phyloP scores from a whole-genome alignment of 257 asterid species.

The Sherardia arvensis region DNA sequence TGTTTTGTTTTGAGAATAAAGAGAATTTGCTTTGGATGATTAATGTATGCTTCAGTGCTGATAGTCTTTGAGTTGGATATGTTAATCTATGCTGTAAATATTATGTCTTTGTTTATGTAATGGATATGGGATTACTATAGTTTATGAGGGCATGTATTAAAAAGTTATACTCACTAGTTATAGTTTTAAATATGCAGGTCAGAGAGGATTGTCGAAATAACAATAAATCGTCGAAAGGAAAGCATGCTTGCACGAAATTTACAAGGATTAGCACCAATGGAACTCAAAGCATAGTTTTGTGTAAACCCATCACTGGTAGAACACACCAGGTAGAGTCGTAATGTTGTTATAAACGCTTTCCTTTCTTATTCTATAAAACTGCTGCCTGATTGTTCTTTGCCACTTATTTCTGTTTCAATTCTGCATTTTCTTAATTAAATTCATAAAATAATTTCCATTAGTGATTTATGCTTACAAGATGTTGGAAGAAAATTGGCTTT shows the following conservation, averaged over 20 bases:
- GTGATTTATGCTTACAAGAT: background rate
- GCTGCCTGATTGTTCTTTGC: background rate
- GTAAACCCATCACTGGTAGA: conserved; percentile 90
- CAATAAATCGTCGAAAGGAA: conserved; percentile 44
- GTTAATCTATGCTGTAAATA: background rate
- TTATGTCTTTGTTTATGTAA: background rate
- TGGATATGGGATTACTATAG: background rate
- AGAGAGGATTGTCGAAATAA: conserved; percentile 24
- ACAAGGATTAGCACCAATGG: conserved; percentile 79
- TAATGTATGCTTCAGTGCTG: background rate
- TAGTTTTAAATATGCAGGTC: conserved; percentile 33
- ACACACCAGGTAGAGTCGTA: conserved; percentile 70
- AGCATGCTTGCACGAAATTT: conserved; percentile 83
- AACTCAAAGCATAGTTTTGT: conserved; percentile 65
- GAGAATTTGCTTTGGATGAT: background rate
- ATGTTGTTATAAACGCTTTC: background rate
- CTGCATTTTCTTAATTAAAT: background rate
- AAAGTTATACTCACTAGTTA: conserved; percentile 13
- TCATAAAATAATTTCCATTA: background rate
- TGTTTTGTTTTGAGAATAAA: background rate
- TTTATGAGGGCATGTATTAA: conserved; percentile 6
- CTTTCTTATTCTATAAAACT: background rate
- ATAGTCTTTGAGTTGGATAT: background rate
- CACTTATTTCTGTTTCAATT: background rate
- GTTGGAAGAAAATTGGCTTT: background rate